Base-by-base conservation (phyloP, 768 basidiomycete species). In the Mycena floridula region DNA sequence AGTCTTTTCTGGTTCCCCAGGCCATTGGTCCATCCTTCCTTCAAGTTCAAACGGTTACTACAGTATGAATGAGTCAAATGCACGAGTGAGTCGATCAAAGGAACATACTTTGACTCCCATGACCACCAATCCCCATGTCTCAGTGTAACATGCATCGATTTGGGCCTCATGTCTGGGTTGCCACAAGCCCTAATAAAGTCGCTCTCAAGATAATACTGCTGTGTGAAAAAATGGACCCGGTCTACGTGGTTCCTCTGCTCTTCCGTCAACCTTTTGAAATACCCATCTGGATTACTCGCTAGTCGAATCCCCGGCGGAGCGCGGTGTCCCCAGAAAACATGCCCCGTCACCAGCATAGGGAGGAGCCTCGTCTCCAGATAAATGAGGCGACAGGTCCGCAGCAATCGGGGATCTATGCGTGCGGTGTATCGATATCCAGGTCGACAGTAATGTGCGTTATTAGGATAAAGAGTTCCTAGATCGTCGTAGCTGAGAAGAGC, bases 61-160 rank as follows among this genome's bases (percentile, higher is more conserved):
- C n/a, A n/a, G n/a, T n/a, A n/a, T n/a, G n/a, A n/a, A n/a, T n/a
- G n/a, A n/a, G n/a, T n/a, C n/a, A n/a, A n/a, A n/a, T n/a, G n/a
- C n/a, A n/a, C n/a, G n/a, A n/a, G n/a, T n/a, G n/a, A n/a, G n/a
- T n/a, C n/a, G n/a, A n/a, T n/a, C n/a, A n/a, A n/a, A n/a, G n/a
- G n/a, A n/a, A n/a, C n/a, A n/a, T n/a, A n/a, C n/a, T n/a, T n/a
- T 9, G n/a, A 9, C 45, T 59, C 58, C 58, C 58, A 59, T 8
- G 16, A 42, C 53, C 58, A 56, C 58, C 58, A 59, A 42, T 59
- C 58, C 8, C 46, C 39, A 40, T 57, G 55, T 7, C 55, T 47
- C 13, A 55, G 43, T 1, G 53, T 53, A 22, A 57, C 47, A 8
- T 48, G 38, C 21, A 57, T 30, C 26, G 35, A 28, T 25, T 50